phyloP scores from a whole-genome alignment of 345 rosid species.

The Zanthoxylum bungeanum region DNA sequence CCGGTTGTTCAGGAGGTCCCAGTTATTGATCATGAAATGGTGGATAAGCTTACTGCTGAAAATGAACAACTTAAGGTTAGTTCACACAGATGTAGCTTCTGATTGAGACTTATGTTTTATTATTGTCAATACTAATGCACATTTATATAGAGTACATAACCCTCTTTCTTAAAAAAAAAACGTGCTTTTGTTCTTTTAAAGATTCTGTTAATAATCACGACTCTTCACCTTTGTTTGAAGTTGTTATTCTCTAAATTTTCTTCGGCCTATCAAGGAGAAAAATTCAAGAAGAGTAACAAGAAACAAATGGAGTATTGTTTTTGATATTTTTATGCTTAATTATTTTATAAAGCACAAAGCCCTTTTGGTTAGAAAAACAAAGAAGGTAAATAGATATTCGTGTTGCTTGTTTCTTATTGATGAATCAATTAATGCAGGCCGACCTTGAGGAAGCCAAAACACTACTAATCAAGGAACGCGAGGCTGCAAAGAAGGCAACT shows the following conservation, averaged over 20 bases:
- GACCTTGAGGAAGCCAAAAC: conserved; percentile 64
- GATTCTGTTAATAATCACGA: not conserved
- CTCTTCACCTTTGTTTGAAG: not conserved
- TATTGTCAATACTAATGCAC: not conserved
- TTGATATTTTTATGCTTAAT: not conserved
- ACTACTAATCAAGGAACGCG: conserved; percentile 38
- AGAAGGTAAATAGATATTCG: not conserved
- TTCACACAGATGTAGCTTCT: conserved; percentile 14
- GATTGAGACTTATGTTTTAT: conserved; percentile 7
- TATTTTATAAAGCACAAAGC: not conserved
- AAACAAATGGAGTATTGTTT: conserved; percentile 3
- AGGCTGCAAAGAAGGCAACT: conserved; percentile 33
- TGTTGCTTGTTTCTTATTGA: conserved; percentile 15
- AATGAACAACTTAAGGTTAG: conserved; percentile 83
- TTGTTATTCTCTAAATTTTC: not conserved
- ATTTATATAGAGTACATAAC: no score
- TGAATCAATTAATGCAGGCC: conserved; percentile 42
- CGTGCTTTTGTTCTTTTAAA: not conserved
- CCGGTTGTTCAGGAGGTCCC: conserved; percentile 57
- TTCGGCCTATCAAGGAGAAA: not conserved
- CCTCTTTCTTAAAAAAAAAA: no score
- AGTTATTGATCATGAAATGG: conserved; percentile 52
- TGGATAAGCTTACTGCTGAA: conserved; percentile 62
- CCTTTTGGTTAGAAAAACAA: not conserved
- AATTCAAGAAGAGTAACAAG: not conserved